Evolutionary conservation across 768 basidiomycete genomes (phyloP), one percentile per base, ranked within the genome.

Genomic region (Hemileccinum impolitum): DNA sequence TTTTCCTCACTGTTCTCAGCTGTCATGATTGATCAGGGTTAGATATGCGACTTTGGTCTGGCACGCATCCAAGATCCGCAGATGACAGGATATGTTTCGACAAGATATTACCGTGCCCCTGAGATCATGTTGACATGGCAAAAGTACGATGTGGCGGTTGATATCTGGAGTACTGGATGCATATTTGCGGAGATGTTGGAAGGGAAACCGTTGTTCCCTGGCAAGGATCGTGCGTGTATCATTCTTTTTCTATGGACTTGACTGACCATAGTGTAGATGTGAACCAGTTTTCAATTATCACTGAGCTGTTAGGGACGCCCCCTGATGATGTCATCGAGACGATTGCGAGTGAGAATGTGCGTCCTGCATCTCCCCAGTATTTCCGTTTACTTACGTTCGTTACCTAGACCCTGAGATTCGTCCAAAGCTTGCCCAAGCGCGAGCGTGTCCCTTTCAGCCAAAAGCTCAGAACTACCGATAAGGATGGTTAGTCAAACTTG

Each of bases 111-210:
- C 68, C 87, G 96, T 44, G 96, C 96, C 6, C 96, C 96, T 6
- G 96, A 99, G 72, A 99, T 99, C 74, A 99, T 99, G 96, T 79
- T 99, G 66, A 99, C 96, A 34, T 99, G 96, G 96, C 96, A 99
- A 70, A 98, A 98, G 75, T 99, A 99, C 73, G 95, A 98, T 69
- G 94, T 97, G 48, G 96, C 95, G 43, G 96, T 99, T 54, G 96
- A 99, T 67, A 95, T 98, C 66, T 98, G 96, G 96, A 94, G 91
- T 63, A 94, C 94, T 11, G 96, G 94, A 6, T 99, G 96, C 74
- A 98, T 99, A 68, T 97, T 99, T 63, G 96, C 96, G 6, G 96
- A 99, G 75, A 99, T 99, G 96, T 73, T 99, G 42, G 94, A 97
- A 67, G 96, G 96, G 28, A 97, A 97, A 67, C 95, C 96, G 0